Conservation (phyloP, 75 land plant genomes). For the Larix kaempferi region DNA sequence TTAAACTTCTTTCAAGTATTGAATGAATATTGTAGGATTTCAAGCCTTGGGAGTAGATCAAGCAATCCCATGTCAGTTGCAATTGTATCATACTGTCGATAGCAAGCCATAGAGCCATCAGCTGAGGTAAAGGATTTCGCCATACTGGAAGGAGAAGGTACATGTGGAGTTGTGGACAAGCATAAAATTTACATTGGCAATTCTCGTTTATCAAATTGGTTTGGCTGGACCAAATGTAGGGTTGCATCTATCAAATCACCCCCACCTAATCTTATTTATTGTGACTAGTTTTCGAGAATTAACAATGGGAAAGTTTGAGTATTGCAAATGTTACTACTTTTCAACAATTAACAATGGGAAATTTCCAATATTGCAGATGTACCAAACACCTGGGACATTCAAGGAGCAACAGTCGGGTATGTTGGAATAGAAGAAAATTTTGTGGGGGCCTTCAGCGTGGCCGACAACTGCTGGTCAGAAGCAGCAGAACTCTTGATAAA, state of each 20-base stretch:
- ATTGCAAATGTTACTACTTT: no score
- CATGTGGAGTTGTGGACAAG: slow-evolving; percentile 64
- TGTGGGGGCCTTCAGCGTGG: slow-evolving; percentile 48
- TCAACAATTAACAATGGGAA: no score
- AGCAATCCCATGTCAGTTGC: slow-evolving; percentile 94
- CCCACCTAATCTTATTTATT: no score
- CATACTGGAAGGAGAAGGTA: slow-evolving; percentile 81
- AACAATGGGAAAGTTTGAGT: no score
- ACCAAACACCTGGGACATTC: background rate
- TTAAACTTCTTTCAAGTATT: no score
- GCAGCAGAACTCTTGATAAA: slow-evolving; percentile 46
- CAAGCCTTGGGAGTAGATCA: slow-evolving; percentile 87
- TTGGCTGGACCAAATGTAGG: slow-evolving; percentile 25
- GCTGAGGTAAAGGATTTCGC: slow-evolving; percentile 64
- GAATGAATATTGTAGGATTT: slow-evolving; percentile 44
- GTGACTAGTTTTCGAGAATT: no score
- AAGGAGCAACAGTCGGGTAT: slow-evolving; percentile 62
- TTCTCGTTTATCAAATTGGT: slow-evolving; percentile 51
- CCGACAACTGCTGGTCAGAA: slow-evolving; percentile 67
- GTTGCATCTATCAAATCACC: no score
- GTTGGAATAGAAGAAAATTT: slow-evolving; percentile 30
- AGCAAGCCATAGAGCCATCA: slow-evolving; percentile 40
- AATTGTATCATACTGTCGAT: slow-evolving; percentile 53
- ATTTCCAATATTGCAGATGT: background rate
- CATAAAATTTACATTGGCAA: slow-evolving; percentile 68